These are phyloP conservation scores for Annulohypoxylon nitens DNA, from an alignment of 495 filamentous ascomycete genomes.

Conservation along the genomic window DNA sequence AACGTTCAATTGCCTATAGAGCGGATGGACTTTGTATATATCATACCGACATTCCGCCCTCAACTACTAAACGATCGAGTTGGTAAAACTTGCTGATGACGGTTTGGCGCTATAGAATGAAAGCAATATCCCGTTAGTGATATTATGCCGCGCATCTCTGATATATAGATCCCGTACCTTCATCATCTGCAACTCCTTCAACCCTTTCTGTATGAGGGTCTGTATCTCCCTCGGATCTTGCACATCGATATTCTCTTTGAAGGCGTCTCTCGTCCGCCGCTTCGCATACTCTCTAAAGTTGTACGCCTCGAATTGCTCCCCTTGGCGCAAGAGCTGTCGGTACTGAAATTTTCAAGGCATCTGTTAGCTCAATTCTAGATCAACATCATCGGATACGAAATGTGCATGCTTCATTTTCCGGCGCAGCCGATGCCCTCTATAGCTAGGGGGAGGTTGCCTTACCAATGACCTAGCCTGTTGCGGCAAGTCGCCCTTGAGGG, in stretches of 20 bases:
- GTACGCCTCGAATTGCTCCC: conserved; percentile 89
- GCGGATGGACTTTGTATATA: not conserved
- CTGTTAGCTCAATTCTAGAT: conserved; percentile 9
- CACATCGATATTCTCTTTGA: conserved; percentile 79
- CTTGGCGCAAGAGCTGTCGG: conserved; percentile 89
- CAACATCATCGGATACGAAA: not conserved
- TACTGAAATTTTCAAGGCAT: conserved; percentile 67
- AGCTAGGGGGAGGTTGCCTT: conserved; percentile 49
- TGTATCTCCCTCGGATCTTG: conserved; percentile 82
- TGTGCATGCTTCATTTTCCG: not conserved
- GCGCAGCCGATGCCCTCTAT: not conserved
- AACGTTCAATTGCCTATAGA: not conserved
- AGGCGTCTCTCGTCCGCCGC: conserved; percentile 87
- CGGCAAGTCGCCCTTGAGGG: conserved; percentile 71
- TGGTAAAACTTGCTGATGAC: conserved; percentile 95
- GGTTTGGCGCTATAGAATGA: conserved; percentile 82
- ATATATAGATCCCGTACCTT: conserved; percentile 73
- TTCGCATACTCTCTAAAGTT: conserved; percentile 98
- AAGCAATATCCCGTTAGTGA: conserved; percentile 15
- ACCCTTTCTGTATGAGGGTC: conserved; percentile 87
- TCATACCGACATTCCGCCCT: conserved; percentile 76
- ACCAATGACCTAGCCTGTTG: conserved; percentile 81
- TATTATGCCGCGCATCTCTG: not conserved
- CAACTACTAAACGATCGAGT: conserved; percentile 90
- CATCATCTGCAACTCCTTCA: conserved; percentile 88